Conservation (phyloP, 495 filamentous ascomycete genomes). For the Tuber melanosporum region DNA sequence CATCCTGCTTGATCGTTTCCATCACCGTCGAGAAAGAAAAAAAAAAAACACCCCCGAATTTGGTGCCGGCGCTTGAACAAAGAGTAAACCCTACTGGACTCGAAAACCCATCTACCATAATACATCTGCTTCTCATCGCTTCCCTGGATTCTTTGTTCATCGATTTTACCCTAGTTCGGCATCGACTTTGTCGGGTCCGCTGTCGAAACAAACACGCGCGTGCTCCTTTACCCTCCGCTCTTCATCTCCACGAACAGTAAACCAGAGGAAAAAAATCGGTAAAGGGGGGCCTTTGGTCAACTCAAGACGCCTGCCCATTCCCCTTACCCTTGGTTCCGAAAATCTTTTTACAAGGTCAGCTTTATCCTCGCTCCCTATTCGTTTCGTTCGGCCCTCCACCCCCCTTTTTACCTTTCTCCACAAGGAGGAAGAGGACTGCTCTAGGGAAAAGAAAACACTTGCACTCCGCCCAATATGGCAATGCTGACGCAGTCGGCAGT, state of each 20-base stretch:
- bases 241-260: slow-evolving; percentile 20
- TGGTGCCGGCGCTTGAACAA: slow-evolving; percentile 35
- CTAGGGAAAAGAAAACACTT: slow-evolving; percentile 25
- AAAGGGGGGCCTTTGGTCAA: slow-evolving; percentile 17
- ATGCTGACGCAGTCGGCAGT: slow-evolving; percentile 34
- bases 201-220: slow-evolving; percentile 18
- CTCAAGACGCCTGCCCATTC: not conserved
- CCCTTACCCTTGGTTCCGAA: not conserved
- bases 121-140: slow-evolving; percentile 12
- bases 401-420: slow-evolving; percentile 26
- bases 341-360: slow-evolving; percentile 23
- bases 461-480: slow-evolving; percentile 30
- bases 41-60: slow-evolving; percentile 10
- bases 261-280: slow-evolving; percentile 15
- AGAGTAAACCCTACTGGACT: slow-evolving; percentile 26
- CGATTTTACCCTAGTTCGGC: slow-evolving; percentile 15
- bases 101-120: slow-evolving; percentile 5
- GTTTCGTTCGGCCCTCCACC: slow-evolving; percentile 28
- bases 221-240: slow-evolving; percentile 16
- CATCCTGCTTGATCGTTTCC: slow-evolving; percentile 18
- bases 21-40: slow-evolving; percentile 3
- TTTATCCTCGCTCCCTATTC: slow-evolving; percentile 34
- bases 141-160: slow-evolving; percentile 12
- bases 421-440: slow-evolving; percentile 13
- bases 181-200: not conserved